These are phyloP conservation scores for Naganishia liquefaciens DNA, from an alignment of 1,284 basidiomycete species.

Conservation along the genomic window DNA sequence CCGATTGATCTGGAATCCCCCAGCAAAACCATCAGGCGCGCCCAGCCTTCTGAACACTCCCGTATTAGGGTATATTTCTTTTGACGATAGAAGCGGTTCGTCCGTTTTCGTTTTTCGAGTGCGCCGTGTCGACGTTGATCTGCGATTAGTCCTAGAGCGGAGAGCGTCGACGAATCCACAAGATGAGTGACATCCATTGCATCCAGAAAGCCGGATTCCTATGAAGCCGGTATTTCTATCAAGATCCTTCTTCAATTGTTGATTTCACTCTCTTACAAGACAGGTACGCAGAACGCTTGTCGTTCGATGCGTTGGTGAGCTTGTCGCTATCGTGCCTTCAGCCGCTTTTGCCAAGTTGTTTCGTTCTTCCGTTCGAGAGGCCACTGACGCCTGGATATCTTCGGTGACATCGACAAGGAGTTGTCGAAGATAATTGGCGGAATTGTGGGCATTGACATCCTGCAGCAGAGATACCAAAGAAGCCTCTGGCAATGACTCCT, in stretches of 20 bases:
- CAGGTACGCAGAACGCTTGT: constrained; percentile 4
- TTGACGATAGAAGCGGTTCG: constrained; percentile 74
- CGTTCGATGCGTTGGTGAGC: not conserved
- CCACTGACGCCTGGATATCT: constrained; percentile 15
- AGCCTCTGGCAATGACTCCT: constrained; percentile 1
- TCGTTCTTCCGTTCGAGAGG: constrained; percentile 6
- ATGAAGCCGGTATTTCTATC: not conserved
- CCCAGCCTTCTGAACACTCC: constrained; percentile 96
- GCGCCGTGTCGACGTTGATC: constrained; percentile 31
- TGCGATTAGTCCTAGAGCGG: constrained; percentile 3
- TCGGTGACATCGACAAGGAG: constrained; percentile 20
- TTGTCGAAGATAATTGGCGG: constrained; percentile 16
- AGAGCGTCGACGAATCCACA: constrained; percentile 20
- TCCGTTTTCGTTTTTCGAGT: constrained; percentile 36
- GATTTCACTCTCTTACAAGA: constrained; percentile 10
- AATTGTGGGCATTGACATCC: constrained; percentile 16
- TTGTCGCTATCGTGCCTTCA: not conserved
- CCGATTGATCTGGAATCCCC: constrained; percentile 55
- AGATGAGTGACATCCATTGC: constrained; percentile 22
- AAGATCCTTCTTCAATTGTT: not conserved
- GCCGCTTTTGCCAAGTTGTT: not conserved
- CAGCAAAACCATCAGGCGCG: constrained; percentile 80
- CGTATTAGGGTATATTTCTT: constrained; percentile 97
- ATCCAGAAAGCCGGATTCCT: constrained; percentile 24
- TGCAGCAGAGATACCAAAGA: not conserved